A percentile compares a stretch with the other conserved stretches of the same genome.
phyloP scores from a whole-genome alignment of 2,329 filamentous ascomycete genomes.

The Helminthosporium solani region DNA sequence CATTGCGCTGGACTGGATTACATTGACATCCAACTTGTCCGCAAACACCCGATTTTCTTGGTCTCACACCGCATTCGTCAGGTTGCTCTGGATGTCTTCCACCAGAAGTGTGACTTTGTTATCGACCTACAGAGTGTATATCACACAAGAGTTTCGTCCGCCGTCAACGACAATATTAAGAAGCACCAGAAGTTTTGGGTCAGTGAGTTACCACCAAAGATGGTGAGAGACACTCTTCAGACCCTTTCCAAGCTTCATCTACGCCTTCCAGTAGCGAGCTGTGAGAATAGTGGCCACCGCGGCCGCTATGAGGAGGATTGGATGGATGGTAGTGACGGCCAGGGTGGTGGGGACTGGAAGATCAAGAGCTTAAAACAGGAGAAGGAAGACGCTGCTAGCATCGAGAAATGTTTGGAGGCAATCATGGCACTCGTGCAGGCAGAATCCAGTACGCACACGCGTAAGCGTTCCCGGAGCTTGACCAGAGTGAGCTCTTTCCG shows the following conservation, averaged over 20 bases:
- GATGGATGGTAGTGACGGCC: constrained; percentile 25
- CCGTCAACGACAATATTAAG: constrained; percentile 14
- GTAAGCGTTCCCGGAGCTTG: constrained; percentile 4
- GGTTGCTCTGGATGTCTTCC: constrained; percentile 18
- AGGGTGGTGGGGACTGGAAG: constrained; percentile 18
- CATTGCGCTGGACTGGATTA: constrained; percentile 19
- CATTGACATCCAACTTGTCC: constrained; percentile 21
- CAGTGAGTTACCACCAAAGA: constrained; percentile 12
- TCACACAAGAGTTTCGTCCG: constrained; percentile 14
- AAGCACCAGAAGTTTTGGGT: constrained; percentile 25
- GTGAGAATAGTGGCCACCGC: constrained; percentile 14
- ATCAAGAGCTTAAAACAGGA: constrained; percentile 25
- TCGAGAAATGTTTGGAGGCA: constrained; percentile 19
- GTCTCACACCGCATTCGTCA: constrained; percentile 18
- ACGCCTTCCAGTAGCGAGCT: constrained; percentile 26
- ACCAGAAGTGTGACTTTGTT: constrained; percentile 21
- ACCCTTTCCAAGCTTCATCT: constrained; percentile 20
- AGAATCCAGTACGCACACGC: neutral
- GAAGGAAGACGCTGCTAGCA: constrained; percentile 17
- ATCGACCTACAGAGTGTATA: constrained; percentile 25
- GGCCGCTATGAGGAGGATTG: constrained; percentile 20
- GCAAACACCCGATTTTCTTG: constrained; percentile 19
- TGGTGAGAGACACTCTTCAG: constrained; percentile 18
- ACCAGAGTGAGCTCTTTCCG: constrained; percentile 6
- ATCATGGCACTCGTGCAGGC: constrained; percentile 16